Evolutionary conservation across 1,139 yeast genomes (phyloP).

Genomic region (Debaryomyces fabryi): DNA sequence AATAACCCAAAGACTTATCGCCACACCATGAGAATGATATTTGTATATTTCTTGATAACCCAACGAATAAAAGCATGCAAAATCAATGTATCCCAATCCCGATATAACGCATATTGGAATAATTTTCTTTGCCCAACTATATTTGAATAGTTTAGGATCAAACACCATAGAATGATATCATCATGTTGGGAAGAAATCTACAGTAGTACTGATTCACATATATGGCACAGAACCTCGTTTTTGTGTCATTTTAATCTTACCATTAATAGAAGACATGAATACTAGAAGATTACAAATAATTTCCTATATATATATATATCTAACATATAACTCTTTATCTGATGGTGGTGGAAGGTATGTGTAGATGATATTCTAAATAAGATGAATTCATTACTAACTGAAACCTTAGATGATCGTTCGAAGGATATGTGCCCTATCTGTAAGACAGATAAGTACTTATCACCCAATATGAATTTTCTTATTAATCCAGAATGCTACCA

Average conservation of each 20-base stretch:
- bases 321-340: background rate
- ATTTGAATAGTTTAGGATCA: slow-evolving; percentile 7
- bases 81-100: slow-evolving; percentile 35
- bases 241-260: background rate
- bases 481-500: slow-evolving; percentile 98
- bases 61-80: slow-evolving; percentile 35
- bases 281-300: background rate
- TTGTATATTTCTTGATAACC: slow-evolving; percentile 40
- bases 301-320: background rate
- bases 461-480: slow-evolving; percentile 90
- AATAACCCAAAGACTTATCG: slow-evolving; percentile 40
- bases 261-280: background rate
- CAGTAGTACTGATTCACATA: slow-evolving; percentile 30
- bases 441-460: slow-evolving; percentile 89
- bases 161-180: slow-evolving; percentile 1
- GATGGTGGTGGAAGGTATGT: slow-evolving; percentile 9
- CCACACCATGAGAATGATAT: slow-evolving; percentile 34
- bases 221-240: background rate
- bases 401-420: slow-evolving; percentile 35
- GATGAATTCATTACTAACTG: slow-evolving; percentile 7
- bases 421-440: slow-evolving; percentile 97
- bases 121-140: slow-evolving; percentile 12
- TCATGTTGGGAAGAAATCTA: slow-evolving; percentile 41
- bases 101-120: slow-evolving; percentile 28
- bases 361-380: too few relatives aligned